Evolutionary conservation across 441 rosid genomes (phyloP), one percentile per base, ranked within the genome.

Genomic region (Macaranga tanarius): DNA sequence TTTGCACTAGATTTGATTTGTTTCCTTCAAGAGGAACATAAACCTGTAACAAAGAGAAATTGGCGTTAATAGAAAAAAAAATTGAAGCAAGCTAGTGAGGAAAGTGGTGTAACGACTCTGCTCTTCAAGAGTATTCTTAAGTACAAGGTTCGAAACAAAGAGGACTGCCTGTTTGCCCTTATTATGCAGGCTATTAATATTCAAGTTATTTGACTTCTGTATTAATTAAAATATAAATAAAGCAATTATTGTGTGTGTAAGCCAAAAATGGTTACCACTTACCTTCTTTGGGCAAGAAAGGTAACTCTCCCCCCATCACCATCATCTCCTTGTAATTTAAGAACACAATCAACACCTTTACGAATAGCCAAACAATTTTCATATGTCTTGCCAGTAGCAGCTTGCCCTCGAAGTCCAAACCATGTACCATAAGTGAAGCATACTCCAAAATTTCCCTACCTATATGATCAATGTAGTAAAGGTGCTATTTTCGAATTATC

Each of bases 291-390:
- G 85, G 71, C 87, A 83, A 17, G 90, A 81, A 44, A 69, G 83
- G 55, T 75, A 82, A 79, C 84, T 82, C 71, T 84, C 89, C 71
- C 84, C 89, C 87, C 89, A 86, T 0, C 89, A 45, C 90, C 90
- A 70, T 84, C 82, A 7, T 75, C 79, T 42, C 69, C 66, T 55
- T 84, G 90, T 23, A 68, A 7, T 38, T 60, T 55, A 9, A 86
- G 80, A 4, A 86, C 80, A 73, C 84, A 86, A 16, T 78, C 71
- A 45, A 84, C 88, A 3, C 79, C 88, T 71, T 56, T 75, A 1
- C 79, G 81, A 25, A 86, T 67, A 0, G 87, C 80, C 7, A 8
- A 44, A 31, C 80, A 79, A 60, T 77, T 80, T 9, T 73, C 22
- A 25, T 74, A 84, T 40, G 81, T 86, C 73, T 81, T 84, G 11